Evolutionary conservation across 192 early-diverging fungal genomes (phyloP).

Genomic region (Entophlyctis luteolus): DNA sequence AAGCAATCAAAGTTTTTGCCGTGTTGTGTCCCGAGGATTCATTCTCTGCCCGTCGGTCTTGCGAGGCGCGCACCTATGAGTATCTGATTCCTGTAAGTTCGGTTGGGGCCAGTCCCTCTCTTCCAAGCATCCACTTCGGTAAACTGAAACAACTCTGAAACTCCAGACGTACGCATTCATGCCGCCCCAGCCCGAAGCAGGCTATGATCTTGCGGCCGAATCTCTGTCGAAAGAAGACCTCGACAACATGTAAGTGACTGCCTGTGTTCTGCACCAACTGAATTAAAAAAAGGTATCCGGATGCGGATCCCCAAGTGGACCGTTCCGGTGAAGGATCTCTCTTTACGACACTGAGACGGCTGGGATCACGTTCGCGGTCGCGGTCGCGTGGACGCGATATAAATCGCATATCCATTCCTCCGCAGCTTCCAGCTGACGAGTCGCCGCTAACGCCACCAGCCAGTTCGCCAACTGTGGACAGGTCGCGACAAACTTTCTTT

Average conservation of each 20-base stretch:
- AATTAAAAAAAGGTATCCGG: constrained; percentile 7
- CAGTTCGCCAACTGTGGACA: not conserved
- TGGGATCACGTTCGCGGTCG: not conserved
- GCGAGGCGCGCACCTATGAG: constrained; percentile 49
- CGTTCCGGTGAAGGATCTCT: constrained; percentile 11
- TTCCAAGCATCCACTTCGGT: too few species aligned
- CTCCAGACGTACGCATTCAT: constrained; percentile 45
- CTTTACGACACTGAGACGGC: constrained; percentile 14
- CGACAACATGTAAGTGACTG: constrained; percentile 24
- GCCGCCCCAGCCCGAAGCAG: constrained; percentile 35
- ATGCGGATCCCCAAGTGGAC: constrained; percentile 22
- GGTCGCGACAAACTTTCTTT: too few species aligned
- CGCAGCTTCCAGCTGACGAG: not conserved
- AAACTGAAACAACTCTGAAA: too few species aligned
- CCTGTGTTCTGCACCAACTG: not conserved
- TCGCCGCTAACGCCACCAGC: not conserved
- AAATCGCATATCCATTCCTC: not conserved
- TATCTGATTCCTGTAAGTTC: constrained; percentile 48
- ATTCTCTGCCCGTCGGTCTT: constrained; percentile 48
- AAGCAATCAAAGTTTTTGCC: constrained; percentile 20
- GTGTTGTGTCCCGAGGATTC: constrained; percentile 5
- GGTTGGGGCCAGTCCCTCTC: too few species aligned
- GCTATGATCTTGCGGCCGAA: constrained; percentile 29
- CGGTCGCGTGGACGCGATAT: not conserved
- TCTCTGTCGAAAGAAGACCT: constrained; percentile 28